Evolutionary conservation across 1,284 basidiomycete genomes (phyloP).

Genomic region (Mixia osmundae): DNA sequence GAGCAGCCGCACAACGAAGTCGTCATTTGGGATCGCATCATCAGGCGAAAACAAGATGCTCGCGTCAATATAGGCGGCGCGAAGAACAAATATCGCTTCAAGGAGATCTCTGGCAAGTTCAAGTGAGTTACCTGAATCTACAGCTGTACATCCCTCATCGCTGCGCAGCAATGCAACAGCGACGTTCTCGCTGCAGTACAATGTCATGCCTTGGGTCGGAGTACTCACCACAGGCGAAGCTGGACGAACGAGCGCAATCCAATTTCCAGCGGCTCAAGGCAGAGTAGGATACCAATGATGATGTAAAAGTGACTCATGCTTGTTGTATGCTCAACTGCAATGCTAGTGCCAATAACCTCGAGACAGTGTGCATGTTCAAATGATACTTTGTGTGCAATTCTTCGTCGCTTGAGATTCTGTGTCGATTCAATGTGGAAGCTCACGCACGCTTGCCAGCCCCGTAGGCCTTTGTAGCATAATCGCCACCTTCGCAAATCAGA

Average conservation of each 20-base stretch:
- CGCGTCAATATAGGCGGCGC: slow-evolving; percentile 35
- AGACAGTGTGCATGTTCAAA: no score
- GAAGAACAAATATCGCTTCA: slow-evolving; percentile 62
- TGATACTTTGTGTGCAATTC: no score
- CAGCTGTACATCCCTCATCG: not conserved
- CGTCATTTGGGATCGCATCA: slow-evolving; percentile 75
- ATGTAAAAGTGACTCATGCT: no score
- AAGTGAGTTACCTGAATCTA: slow-evolving; percentile 31
- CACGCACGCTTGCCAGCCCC: no score
- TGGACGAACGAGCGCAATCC: slow-evolving; percentile 4
- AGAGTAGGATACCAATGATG: no score
- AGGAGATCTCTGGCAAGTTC: slow-evolving; percentile 50
- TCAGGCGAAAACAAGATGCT: slow-evolving; percentile 50
- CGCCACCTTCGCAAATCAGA: no score
- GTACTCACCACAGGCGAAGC: slow-evolving; percentile 28
- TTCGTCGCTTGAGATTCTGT: no score
- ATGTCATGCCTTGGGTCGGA: slow-evolving; percentile 73
- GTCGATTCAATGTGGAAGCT: no score
- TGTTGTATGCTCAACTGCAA: no score
- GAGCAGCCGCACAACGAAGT: slow-evolving; percentile 49
- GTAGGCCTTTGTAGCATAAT: no score
- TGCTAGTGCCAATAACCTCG: no score
- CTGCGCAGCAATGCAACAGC: slow-evolving; percentile 34
- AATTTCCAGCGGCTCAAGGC: slow-evolving; percentile 5
- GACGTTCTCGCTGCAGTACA: slow-evolving; percentile 60